Conservation (phyloP, 2,329 filamentous ascomycete species). For the Pyrenochaeta sp. region DNA sequence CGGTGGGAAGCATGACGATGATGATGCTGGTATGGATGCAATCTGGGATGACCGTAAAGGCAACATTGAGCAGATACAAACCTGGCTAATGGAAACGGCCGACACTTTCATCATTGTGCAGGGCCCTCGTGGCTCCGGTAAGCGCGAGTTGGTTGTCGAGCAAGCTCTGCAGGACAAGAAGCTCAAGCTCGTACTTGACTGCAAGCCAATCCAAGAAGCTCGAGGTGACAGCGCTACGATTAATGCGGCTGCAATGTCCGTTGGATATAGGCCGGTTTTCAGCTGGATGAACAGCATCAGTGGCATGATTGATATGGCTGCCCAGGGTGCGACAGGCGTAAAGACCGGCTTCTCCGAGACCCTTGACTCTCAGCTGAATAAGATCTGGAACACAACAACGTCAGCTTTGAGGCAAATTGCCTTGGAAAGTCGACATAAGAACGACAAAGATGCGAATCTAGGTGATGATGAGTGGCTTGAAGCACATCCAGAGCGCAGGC, state of each 20-base stretch:
- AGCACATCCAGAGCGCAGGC: constrained; percentile 81
- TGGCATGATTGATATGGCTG: constrained; percentile 89
- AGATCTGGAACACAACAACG: constrained; percentile 87
- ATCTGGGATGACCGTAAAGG: constrained; percentile 88
- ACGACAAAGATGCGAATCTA: constrained; percentile 75
- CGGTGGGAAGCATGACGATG: constrained; percentile 64
- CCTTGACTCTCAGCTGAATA: constrained; percentile 84
- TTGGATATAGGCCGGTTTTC: constrained; percentile 93
- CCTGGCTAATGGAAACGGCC: constrained; percentile 85
- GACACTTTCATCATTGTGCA: constrained; percentile 95
- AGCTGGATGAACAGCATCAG: constrained; percentile 96
- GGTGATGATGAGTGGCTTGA: constrained; percentile 89
- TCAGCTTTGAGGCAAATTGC: constrained; percentile 81
- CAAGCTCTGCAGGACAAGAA: constrained; percentile 79
- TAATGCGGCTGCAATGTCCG: constrained; percentile 77
- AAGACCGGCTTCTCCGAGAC: constrained; percentile 96
- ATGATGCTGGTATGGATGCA: constrained; percentile 76
- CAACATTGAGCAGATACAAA: constrained; percentile 81
- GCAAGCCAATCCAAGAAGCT: constrained; percentile 91
- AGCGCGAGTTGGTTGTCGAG: constrained; percentile 85
- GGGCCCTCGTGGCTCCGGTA: constrained; percentile 89
- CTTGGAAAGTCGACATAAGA: constrained; percentile 72
- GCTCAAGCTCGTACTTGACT: constrained; percentile 87
- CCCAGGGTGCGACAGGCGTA: constrained; percentile 91
- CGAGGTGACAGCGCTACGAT: constrained; percentile 88